Evolutionary conservation across 768 basidiomycete species (phyloP), one percentile per base, ranked within the genome.

Genomic region (Hygrocybe coccinea): DNA sequence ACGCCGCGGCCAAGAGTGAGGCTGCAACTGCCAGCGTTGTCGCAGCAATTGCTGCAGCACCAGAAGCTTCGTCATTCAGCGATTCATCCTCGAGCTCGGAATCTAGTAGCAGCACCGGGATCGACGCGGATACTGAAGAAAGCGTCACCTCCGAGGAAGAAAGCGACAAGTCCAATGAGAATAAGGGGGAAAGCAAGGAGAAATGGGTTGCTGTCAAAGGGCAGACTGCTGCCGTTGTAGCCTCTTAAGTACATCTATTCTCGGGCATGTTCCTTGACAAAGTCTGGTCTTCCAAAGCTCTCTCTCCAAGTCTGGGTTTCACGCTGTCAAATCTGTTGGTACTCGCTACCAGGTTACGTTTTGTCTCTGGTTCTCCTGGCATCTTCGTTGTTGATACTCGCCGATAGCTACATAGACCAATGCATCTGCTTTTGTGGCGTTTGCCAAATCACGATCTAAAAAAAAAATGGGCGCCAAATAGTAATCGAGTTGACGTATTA

Each of bases 171-270:
- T 61, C 65, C 17, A 67, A 64, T 43, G 67, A 63, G 53, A 62
- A 58, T 19, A 67, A 66, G 44, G 70, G 64, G 29, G 70, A 75
- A 38, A 68, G 60, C 45, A 68, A 79, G 66, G 87, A 90, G 64
- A 88, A 86, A 66, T 91, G 89, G 89, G 81, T 90, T 49, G 75
- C 86, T 17, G 83, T 91, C 66, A 86, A 88, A 69, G 77, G 77
- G 21, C 72, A 81, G 56, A 58, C 66, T 21, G 50, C 60, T 43
- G 48, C 66, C 22, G 34, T 65, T 34, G 59, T 54, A 48, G 46
- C 64, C 37, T 46, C 65, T 56, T 58, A 64, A 48, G 52, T 69
- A 57, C 55, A 51, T 46, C 12, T 19, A n/a, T 17, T 19, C 7
- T 5, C 44, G 44, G 45, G 21, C 43, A 43, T 8, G 29, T 52